Base-by-base conservation (phyloP, 2,329 filamentous ascomycete species). In the Colletotrichum aenigma region DNA sequence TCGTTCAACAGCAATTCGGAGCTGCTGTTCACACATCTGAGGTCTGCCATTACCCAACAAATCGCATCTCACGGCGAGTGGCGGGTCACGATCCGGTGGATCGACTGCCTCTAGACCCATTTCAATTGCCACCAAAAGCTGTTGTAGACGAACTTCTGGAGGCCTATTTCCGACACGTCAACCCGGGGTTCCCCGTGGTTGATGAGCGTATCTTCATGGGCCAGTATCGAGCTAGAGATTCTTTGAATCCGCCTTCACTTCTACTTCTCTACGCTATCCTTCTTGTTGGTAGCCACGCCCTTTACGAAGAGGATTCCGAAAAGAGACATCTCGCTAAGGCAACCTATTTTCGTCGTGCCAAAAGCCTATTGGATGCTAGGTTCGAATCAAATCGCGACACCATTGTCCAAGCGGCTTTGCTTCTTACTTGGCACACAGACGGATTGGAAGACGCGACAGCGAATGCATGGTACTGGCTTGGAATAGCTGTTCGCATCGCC, bases 21-120 rank as follows among this genome's bases (percentile, higher is more conserved):
- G 80, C 69, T 74, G 78, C 3, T 52, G 43, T 52, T 52, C n/a
- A 52, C 12, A 52, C n/a, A 52, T 52, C 43, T 4, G 10, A 52
- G 1, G 43, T 52, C 43, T 52, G n/a, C 43, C 43, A 52, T 52
- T 52, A 52, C 43, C 43, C 43, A 52, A 52, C 43, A 52, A 52
- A 52, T 52, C 43, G 43, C n/a, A 52, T 52, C n/a, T 52, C 43
- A 52, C 43, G 43, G n/a, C 43, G 43, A 7, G 43, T 7, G 6
- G 43, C 43, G n/a, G 43, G 43, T 13, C 43, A 52, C 43, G n/a
- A 52, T 24, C 43, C 43, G n/a, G 43, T 52, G 3, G 43, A 52
- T 52, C 43, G 43, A 1, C 4, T 52, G n/a, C 43, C 43, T 13
- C 12, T 52, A 21, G 43, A 52, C 43, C 21, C n/a, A 13, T 52